These are phyloP conservation scores for Larix sibirica DNA, from an alignment of 83 land plant genomes.

Conservation along the genomic window DNA sequence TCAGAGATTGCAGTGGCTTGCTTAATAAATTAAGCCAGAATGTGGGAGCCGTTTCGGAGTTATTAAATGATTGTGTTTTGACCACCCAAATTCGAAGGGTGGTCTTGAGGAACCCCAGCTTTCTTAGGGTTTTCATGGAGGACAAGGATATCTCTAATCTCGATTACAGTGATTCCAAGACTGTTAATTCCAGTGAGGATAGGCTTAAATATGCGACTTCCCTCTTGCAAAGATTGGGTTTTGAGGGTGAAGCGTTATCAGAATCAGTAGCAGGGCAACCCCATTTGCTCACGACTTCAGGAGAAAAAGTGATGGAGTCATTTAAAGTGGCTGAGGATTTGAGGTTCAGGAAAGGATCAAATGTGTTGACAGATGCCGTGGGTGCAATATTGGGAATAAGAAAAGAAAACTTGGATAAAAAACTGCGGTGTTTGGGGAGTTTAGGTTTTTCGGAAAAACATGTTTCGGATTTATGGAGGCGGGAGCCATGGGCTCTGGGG, in stretches of 20 bases:
- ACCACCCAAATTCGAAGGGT: no score
- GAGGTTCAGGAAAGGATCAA: not conserved
- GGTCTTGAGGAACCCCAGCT: no score
- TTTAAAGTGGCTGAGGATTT: not conserved
- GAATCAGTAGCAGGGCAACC: not conserved
- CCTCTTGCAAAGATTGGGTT: no score
- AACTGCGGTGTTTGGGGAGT: not conserved
- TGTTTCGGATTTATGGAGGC: not conserved
- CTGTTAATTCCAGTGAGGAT: no score
- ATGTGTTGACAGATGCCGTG: not conserved
- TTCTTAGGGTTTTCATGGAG: no score
- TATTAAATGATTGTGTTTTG: no score
- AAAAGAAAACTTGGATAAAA: not conserved
- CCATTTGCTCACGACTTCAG: not conserved
- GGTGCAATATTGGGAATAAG: not conserved
- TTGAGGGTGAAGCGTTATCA: not conserved
- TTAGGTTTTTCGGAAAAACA: not conserved
- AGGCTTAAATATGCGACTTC: no score
- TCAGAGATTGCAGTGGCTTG: no score
- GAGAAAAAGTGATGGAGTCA: not conserved
- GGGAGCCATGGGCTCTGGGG: not conserved
- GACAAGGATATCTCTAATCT: no score
- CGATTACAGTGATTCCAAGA: no score
- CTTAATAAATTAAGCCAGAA: no score
- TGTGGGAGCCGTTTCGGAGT: not conserved